Evolutionary conservation across 2,329 filamentous ascomycete species (phyloP), one percentile per base, ranked within the genome.

Genomic region (Epichloe coenophiala): DNA sequence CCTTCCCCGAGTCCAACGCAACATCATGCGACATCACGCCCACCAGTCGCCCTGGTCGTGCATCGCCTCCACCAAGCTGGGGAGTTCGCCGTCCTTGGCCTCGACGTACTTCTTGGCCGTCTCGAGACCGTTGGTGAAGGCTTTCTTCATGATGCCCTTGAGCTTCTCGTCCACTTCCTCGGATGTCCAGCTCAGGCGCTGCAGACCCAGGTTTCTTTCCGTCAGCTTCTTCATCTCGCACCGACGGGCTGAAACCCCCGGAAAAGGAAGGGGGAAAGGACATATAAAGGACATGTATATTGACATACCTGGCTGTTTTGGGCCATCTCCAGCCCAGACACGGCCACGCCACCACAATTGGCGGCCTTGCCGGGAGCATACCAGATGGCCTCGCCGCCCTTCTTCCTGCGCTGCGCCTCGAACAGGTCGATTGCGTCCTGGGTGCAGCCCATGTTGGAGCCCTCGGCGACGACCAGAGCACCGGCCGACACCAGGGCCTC

Each of bases 401-500:
- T 81, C 66, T 79, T 79, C 66, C 75, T 81, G 60, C 90, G 80
- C 62, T 83, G 75, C 17, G 76, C 78, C 79, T 97, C 91, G 68
- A 97, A 97, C 58, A 88, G 75, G 63, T 95, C 86, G 63, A 98
- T 96, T 59, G 91, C 91, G 58, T 86, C 89, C 71, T 93, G 88
- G 36, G 90, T 96, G 77, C 89, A 96, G 57, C 93, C 93, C 93
- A 98, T 97, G 81, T 97, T 97, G 72, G 86, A 93, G 51, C 93
- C 93, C 74, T 98, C 93, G 52, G 93, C 93, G 58, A 97, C 84
- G 75, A 88, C 94, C 67, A 84, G 81, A 64, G 78, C 79, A 59
- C 91, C 91, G 53, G 78, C 78, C 47, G 77, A 77, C 53, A 96
- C 80, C 43, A 97, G 80, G 17, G 79, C 81, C 73, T 88, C 75